phyloP scores from a whole-genome alignment of 192 early-diverging fungal genomes.

The Linnemannia hyalina region DNA sequence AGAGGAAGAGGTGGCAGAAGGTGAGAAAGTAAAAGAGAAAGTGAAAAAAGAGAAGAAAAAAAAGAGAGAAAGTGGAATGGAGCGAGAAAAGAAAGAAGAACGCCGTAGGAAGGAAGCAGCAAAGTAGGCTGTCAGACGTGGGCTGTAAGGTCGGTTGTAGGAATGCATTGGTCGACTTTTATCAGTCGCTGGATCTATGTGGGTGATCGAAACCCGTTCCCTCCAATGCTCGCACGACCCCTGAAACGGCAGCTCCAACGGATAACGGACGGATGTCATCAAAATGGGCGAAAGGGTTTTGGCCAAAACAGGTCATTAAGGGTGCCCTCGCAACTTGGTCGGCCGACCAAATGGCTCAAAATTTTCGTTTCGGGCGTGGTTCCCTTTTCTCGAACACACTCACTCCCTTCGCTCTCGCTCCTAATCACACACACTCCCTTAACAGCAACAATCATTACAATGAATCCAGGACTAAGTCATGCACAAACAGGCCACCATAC shows the following conservation, averaged over 20 bases:
- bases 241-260: background rate
- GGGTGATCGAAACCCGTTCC: too few species aligned
- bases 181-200: background rate
- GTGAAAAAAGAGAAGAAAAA: background rate
- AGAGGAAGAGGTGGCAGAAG: background rate
- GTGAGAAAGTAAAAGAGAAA: background rate
- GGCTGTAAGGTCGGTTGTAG: background rate
- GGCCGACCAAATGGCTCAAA: background rate
- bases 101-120: too few species aligned
- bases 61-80: too few species aligned
- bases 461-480: slow-evolving; percentile 7
- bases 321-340: background rate
- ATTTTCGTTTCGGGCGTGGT: background rate
- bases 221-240: background rate
- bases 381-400: slow-evolving; percentile 1
- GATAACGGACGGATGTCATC: background rate
- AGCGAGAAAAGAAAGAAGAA: too few species aligned
- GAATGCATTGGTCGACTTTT: background rate
- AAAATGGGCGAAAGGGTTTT: background rate
- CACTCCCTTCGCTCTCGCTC: background rate
- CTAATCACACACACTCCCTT: too few species aligned
- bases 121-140: background rate
- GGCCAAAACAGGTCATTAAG: background rate
- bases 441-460: background rate
- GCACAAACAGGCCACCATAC: background rate